Base-by-base conservation (phyloP, 2,329 filamentous ascomycete genomes). In the Stachybotrys elegans region DNA sequence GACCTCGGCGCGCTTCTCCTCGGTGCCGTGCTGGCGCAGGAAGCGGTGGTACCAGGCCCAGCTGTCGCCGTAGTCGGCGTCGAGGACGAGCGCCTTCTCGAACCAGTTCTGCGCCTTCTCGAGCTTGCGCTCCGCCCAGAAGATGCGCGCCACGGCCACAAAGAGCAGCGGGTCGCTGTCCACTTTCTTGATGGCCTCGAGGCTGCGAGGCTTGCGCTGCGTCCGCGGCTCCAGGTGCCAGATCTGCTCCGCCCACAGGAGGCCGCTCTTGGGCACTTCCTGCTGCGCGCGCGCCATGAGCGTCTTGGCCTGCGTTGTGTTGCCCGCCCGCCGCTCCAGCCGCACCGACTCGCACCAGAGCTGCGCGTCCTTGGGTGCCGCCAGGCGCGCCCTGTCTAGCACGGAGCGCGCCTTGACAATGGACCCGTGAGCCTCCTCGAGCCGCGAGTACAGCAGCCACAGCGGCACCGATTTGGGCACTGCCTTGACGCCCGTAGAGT, bases 41-140 rank as follows among this genome's bases (percentile, higher is more conserved):
- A 97, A 98, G 65, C 92, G 91, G 66, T 90, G 93, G 66, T 96
- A 98, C 92, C 92, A 98, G 17, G 90, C 92, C 94, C 94, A 98
- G 11, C 83, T 87, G 69, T 98, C 94, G 41, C 93, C 93, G 41
- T 82, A 71, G 62, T 97, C 91, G 27, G 84, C 81, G 58, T 98
- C 90, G 12, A 93, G 72, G 43, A 95, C 75, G 44, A 96, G 83
- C 1, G 93, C 93, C 68, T 95, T 95, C 68, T 96, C 90, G 64
- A 98, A 98, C 93, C 93, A 98, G 51, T 81, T 91, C 66, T 91
- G 86, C 3, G 93, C 92, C 65, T 96, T 95, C 54, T 97, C 93
- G 20, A 98, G 75, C 60, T 85, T 84, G 44, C 93, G 79, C 68
- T 98, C 93, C 9, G 80, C 83, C 93, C 93, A 98, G 70, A 98